Percentiles rank a stretch among this genome's conserved stretches.
Evolutionary conservation across 345 rosid genomes (phyloP).

Genomic region (Cardamine occulta): DNA sequence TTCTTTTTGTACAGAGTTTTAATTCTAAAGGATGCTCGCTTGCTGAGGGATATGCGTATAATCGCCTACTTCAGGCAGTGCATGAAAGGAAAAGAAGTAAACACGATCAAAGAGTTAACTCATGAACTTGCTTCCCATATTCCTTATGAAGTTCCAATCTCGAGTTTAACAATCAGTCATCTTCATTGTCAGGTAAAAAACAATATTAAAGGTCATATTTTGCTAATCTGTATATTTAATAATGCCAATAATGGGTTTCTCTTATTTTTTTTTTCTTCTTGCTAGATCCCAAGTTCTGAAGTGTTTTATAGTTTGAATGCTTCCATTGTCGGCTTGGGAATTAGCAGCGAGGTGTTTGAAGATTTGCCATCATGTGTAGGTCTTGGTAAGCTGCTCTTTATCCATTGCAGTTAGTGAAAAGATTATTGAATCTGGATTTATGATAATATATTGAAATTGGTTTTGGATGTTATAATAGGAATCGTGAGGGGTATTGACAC

Average conservation of each 20-base stretch:
- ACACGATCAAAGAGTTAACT: slow-evolving; percentile 81
- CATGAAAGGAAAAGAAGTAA: slow-evolving; percentile 60
- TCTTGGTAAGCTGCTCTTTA: slow-evolving; percentile 63
- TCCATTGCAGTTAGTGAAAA: slow-evolving; percentile 6
- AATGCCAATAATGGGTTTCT: slow-evolving; percentile 4
- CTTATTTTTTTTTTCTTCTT: not conserved
- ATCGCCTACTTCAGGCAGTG: slow-evolving; percentile 91
- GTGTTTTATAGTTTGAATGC: slow-evolving; percentile 81
- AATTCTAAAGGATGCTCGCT: slow-evolving; percentile 66
- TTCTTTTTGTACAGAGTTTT: slow-evolving; percentile 50
- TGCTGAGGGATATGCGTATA: slow-evolving; percentile 74
- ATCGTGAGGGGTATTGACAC: slow-evolving; percentile 88
- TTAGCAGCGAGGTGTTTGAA: slow-evolving; percentile 61
- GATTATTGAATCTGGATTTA: not conserved
- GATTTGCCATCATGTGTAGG: slow-evolving; percentile 78
- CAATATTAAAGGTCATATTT: not conserved
- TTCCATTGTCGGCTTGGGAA: slow-evolving; percentile 86
- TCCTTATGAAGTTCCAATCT: slow-evolving; percentile 89
- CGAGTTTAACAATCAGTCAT: slow-evolving; percentile 74
- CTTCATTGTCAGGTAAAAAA: slow-evolving; percentile 72
- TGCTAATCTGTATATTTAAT: slow-evolving; percentile 10
- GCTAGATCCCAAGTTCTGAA: slow-evolving; percentile 70
- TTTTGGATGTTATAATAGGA: slow-evolving; percentile 53
- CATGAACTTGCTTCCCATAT: slow-evolving; percentile 76
- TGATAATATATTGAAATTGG: not conserved